These are phyloP conservation scores for Cordyceps farinosa DNA, from an alignment of 2,329 filamentous ascomycete genomes.

Conservation along the genomic window DNA sequence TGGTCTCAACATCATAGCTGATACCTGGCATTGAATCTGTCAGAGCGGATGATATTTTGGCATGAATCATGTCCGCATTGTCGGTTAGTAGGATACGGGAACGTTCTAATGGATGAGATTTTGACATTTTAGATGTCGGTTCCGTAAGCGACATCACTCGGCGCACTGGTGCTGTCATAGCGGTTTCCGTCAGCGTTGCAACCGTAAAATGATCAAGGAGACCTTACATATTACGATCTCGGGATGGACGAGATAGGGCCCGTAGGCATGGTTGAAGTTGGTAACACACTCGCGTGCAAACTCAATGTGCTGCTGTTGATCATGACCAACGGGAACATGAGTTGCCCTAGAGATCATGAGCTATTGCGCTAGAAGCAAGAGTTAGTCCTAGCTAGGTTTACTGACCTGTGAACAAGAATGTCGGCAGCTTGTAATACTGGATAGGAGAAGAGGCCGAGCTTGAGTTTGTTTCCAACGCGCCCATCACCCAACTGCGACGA, in stretches of 20 bases:
- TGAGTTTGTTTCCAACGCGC: constrained; percentile 58
- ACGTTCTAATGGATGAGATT: constrained; percentile 67
- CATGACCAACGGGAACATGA: constrained; percentile 94
- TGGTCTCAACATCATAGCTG: constrained; percentile 63
- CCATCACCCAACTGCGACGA: constrained; percentile 56
- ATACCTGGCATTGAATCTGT: constrained; percentile 70
- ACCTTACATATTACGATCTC: constrained; percentile 66
- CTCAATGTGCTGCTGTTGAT: constrained; percentile 91
- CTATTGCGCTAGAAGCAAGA: background rate
- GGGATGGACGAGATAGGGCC: constrained; percentile 60
- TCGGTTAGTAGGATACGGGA: constrained; percentile 86
- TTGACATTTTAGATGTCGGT: constrained; percentile 87
- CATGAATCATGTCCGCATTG: constrained; percentile 55
- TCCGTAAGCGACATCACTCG: constrained; percentile 86
- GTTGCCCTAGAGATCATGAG: constrained; percentile 58
- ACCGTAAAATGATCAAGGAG: background rate
- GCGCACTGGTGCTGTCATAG: constrained; percentile 62
- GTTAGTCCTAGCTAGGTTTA: no score
- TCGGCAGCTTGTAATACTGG: constrained; percentile 94
- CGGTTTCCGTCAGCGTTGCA: background rate
- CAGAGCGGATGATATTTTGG: constrained; percentile 68
- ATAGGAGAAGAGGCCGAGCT: constrained; percentile 91
- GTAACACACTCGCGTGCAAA: constrained; percentile 82
- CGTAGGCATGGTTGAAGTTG: constrained; percentile 78
- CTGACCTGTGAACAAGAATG: constrained; percentile 75